Percentiles rank a stretch among this genome's conserved stretches.
phyloP scores from a whole-genome alignment of 768 basidiomycete species.

The Tricholoma terreum region DNA sequence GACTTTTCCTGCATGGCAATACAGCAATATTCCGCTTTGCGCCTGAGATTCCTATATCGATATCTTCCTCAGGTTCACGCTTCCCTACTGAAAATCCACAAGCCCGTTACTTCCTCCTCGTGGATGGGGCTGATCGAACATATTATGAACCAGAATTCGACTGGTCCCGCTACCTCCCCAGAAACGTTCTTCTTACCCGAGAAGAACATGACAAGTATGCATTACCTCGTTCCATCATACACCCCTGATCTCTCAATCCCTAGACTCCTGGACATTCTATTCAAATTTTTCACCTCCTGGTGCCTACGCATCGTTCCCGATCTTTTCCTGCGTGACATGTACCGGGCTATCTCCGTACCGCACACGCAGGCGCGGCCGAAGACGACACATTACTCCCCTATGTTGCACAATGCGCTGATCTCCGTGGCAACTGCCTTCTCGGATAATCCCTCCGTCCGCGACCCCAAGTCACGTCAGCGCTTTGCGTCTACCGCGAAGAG shows the following conservation, averaged over 20 bases:
- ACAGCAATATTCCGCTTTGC: conserved; percentile 43
- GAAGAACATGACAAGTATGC: conserved; percentile 43
- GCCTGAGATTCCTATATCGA: conserved; percentile 18
- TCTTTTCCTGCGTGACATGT: conserved; percentile 50
- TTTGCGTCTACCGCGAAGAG: conserved; percentile 44
- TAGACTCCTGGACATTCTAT: conserved; percentile 43
- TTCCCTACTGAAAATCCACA: conserved; percentile 37
- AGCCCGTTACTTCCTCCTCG: conserved; percentile 38
- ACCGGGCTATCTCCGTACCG: conserved; percentile 35
- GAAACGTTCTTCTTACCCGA: conserved; percentile 39
- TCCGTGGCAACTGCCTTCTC: conserved; percentile 42
- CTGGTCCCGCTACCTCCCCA: conserved; percentile 48
- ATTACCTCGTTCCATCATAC: not conserved
- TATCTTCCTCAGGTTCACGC: conserved; percentile 25
- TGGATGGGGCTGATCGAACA: conserved; percentile 36
- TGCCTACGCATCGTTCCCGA: conserved; percentile 46
- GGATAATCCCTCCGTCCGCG: conserved; percentile 41
- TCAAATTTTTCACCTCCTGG: conserved; percentile 51
- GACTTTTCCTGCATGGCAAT: conserved; percentile 38
- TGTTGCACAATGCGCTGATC: conserved; percentile 68
- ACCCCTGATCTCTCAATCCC: not conserved
- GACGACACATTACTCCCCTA: conserved; percentile 63
- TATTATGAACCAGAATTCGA: conserved; percentile 46
- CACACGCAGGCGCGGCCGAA: conserved; percentile 37
- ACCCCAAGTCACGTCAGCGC: conserved; percentile 39